Percentiles rank a stretch among this genome's conserved stretches.
Conservation (phyloP, 345 rosid genomes). For the Melastoma malabathricum region DNA sequence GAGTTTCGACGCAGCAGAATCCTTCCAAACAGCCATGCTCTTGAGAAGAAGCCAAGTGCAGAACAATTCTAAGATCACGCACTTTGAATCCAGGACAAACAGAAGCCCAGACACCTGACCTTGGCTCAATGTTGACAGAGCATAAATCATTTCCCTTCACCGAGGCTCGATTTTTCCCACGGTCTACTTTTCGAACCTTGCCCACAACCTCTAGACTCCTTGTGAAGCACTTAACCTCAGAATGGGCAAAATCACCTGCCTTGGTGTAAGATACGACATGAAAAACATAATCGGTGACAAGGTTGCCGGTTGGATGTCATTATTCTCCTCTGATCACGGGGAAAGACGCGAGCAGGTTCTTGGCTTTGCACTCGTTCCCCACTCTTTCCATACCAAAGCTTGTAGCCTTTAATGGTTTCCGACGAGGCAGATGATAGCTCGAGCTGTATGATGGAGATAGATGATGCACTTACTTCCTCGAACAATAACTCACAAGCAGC, state of each 20-base stretch:
- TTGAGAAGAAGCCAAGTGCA: constrained; percentile 60
- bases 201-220: constrained; percentile 47
- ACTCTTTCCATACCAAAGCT: constrained; percentile 79
- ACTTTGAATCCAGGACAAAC: constrained; percentile 55
- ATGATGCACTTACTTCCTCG: constrained; percentile 59
- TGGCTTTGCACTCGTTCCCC: constrained; percentile 41
- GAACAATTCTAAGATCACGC: constrained; percentile 54
- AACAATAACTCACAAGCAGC: constrained; percentile 76
- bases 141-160: constrained; percentile 25
- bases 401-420: constrained; percentile 57
- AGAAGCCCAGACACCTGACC: constrained; percentile 16
- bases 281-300: constrained; percentile 65
- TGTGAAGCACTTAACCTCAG: constrained; percentile 58
- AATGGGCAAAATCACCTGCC: constrained; percentile 43
- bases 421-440: constrained; percentile 36
- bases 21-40: constrained; percentile 54
- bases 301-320: constrained; percentile 68
- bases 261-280: constrained; percentile 48
- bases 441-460: constrained; percentile 47
- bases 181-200: constrained; percentile 20
- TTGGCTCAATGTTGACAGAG: constrained; percentile 20
- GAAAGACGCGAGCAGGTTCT: constrained; percentile 45
- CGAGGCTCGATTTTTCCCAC: constrained; percentile 20
- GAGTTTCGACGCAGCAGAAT: constrained; percentile 46
- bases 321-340: constrained; percentile 63